These are phyloP conservation scores for Hirsutella thompsonii DNA, from an alignment of 2,329 filamentous ascomycete species.

Conservation along the genomic window DNA sequence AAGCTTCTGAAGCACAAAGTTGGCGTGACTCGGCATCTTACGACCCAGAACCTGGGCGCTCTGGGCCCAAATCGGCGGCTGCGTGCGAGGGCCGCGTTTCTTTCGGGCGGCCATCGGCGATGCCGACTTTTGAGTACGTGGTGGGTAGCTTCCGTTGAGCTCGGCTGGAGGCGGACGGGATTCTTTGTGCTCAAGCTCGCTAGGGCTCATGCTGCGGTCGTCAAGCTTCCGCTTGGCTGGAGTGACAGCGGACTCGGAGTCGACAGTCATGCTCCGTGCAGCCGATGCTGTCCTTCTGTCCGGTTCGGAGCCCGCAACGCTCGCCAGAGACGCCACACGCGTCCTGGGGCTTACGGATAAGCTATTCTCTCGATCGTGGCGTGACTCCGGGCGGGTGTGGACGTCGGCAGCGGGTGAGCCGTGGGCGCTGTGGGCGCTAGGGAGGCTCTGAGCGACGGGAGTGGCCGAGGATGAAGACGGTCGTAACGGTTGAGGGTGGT, in stretches of 20 bases:
- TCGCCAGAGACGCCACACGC: constrained; percentile 39
- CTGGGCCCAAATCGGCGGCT: constrained; percentile 36
- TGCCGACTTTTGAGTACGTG: constrained; percentile 10
- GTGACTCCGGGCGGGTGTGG: constrained; percentile 36
- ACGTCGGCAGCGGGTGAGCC: constrained; percentile 27
- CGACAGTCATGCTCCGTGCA: constrained; percentile 14
- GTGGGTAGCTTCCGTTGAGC: constrained; percentile 25
- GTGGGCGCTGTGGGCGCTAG: constrained; percentile 29
- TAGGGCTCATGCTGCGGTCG: constrained; percentile 28
- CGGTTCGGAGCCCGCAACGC: constrained; percentile 22
- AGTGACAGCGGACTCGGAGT: constrained; percentile 19
- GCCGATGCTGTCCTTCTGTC: constrained; percentile 12
- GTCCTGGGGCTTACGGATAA: constrained; percentile 73
- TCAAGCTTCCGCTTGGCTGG: constrained; percentile 27
- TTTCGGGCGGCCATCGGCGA: constrained; percentile 24
- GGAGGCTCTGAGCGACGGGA: constrained; percentile 6
- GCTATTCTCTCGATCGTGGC: constrained; percentile 54
- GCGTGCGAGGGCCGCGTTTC: constrained; percentile 23
- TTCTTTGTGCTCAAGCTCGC: constrained; percentile 37
- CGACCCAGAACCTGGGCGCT: constrained; percentile 20
- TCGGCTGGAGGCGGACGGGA: constrained; percentile 35
- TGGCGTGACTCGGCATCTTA: constrained; percentile 26
- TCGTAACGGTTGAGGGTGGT: constrained; percentile 4
- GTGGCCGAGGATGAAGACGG: background rate
- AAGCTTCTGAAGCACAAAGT: constrained; percentile 31